Evolutionary conservation across 768 basidiomycete species (phyloP).

Genomic region (Amyloporia xantha): DNA sequence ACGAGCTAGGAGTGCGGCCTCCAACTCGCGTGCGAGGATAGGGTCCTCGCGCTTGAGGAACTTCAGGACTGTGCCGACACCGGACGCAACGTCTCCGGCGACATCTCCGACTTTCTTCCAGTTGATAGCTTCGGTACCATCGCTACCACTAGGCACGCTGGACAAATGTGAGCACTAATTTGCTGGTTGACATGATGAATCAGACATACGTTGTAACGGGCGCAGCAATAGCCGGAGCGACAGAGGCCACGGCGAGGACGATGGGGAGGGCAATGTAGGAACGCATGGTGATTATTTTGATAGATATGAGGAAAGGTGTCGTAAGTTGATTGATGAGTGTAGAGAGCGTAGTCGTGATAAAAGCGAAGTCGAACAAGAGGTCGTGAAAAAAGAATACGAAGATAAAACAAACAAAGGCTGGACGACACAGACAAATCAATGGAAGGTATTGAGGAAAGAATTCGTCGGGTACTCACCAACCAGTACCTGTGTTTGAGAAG

Average conservation of each 20-base stretch:
- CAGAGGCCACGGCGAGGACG: conserved; percentile 1
- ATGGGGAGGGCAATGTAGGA: neutral
- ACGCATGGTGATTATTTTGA: neutral
- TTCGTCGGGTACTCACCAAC: neutral
- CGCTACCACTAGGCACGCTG: neutral
- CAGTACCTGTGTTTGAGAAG: conserved; percentile 2
- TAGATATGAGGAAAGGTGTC: neutral
- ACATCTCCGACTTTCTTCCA: neutral
- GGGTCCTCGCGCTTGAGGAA: neutral
- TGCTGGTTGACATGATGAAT: neutral
- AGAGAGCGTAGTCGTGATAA: neutral
- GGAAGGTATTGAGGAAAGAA: neutral
- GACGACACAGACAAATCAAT: neutral
- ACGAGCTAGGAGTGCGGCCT: neutral
- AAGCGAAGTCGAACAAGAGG: neutral
- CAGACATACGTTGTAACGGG: neutral
- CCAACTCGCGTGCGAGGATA: neutral
- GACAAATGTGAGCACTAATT: no score
- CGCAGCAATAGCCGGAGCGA: neutral
- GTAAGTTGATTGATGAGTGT: neutral
- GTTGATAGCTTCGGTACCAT: neutral
- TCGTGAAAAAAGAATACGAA: conserved; percentile 1
- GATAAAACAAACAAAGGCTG: conserved; percentile 5
- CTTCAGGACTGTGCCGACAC: neutral
- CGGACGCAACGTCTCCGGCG: neutral